Evolutionary conservation across 768 basidiomycete species (phyloP).

Genomic region (Boletus tomentosulus): DNA sequence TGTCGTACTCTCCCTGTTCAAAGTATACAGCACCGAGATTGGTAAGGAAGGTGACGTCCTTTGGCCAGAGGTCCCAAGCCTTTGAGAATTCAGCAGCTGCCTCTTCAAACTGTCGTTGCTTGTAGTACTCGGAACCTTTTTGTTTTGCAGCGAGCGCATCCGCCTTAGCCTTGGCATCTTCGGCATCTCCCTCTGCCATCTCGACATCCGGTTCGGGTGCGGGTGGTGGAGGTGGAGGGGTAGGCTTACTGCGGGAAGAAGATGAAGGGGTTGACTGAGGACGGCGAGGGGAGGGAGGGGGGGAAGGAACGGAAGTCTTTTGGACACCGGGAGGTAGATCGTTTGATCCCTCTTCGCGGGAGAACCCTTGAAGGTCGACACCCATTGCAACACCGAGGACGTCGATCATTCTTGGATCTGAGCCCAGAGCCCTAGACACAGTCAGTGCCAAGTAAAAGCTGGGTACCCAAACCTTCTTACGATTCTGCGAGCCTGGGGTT

Average conservation of each 20-base stretch:
- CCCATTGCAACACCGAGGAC: conserved; percentile 92
- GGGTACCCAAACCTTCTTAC: conserved; percentile 31
- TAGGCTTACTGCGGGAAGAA: conserved; percentile 38
- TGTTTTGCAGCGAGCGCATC: conserved; percentile 79
- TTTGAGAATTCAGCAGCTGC: conserved; percentile 74
- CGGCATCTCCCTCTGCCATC: conserved; percentile 61
- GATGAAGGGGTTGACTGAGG: conserved; percentile 35
- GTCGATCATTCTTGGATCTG: conserved; percentile 89
- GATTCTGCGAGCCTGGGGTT: conserved; percentile 61
- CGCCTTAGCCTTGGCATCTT: conserved; percentile 70
- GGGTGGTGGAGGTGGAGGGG: conserved; percentile 39
- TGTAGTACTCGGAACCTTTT: conserved; percentile 77
- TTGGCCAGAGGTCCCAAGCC: conserved; percentile 92
- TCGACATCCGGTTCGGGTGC: conserved; percentile 49
- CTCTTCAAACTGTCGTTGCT: conserved; percentile 74
- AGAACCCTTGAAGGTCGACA: conserved; percentile 84
- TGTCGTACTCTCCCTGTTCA: conserved; percentile 89
- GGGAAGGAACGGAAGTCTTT: conserved; percentile 19
- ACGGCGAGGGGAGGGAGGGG: conserved; percentile 27
- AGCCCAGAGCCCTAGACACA: conserved; percentile 45
- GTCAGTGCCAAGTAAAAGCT: conserved; percentile 5
- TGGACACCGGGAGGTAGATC: conserved; percentile 64
- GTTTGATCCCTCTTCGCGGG: conserved; percentile 78
- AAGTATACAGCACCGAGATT: conserved; percentile 90
- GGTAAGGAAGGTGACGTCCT: conserved; percentile 91